Evolutionary conservation across 768 basidiomycete species (phyloP).

Genomic region (Vararia minispora): DNA sequence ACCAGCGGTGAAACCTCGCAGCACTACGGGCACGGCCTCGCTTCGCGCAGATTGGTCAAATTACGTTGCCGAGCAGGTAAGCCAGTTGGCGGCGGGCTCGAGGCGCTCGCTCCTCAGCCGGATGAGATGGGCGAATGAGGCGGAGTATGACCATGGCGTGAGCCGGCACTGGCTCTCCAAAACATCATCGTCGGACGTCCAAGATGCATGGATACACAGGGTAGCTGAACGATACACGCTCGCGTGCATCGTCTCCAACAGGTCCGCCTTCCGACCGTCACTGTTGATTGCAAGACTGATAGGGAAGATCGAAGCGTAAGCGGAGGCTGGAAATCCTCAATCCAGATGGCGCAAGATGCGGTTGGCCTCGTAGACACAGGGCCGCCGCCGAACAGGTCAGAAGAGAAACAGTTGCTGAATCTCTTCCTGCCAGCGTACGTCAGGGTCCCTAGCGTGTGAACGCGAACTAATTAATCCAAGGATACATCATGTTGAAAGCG

Average conservation of each 20-base stretch:
- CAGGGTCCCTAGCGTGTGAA: background rate
- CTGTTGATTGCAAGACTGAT: too few species aligned
- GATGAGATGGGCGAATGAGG: conserved; percentile 56
- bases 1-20: conserved; percentile 8
- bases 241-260: conserved; percentile 63
- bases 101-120: conserved; percentile 24
- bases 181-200: conserved; percentile 27
- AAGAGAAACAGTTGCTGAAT: conserved; percentile 25
- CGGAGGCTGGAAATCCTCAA: conserved; percentile 55
- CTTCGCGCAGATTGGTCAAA: conserved; percentile 55
- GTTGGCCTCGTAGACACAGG: conserved; percentile 30
- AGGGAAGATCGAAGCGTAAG: conserved; percentile 45
- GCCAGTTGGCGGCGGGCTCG: background rate
- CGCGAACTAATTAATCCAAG: conserved; percentile 24
- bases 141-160: conserved; percentile 60
- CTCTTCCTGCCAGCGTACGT: conserved; percentile 58
- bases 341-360: conserved; percentile 65
- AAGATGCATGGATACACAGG: conserved; percentile 32
- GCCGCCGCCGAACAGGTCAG: conserved; percentile 8
- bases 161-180: conserved; percentile 61
- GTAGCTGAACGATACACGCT: conserved; percentile 57
- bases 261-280: conserved; percentile 27
- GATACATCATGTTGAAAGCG: conserved; percentile 67
- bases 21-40: conserved; percentile 1
- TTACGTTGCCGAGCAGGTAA: conserved; percentile 31